Base-by-base conservation (phyloP, 139 green algal species). In the Astrephomene gubernaculifera region DNA sequence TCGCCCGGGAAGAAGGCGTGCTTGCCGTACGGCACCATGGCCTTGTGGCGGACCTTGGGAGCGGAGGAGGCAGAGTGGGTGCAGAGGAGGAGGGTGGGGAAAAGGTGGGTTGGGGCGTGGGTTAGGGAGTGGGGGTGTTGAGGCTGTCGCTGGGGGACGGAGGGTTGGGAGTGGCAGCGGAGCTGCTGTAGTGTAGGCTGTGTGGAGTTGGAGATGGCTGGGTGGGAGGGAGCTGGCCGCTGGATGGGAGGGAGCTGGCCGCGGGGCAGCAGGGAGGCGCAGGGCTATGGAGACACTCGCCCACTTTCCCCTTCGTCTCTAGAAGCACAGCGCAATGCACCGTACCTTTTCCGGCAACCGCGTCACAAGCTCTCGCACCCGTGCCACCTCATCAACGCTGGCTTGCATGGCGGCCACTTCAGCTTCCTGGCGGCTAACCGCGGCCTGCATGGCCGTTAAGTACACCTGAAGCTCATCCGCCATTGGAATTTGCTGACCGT, bases 1-100 rank as follows among this genome's bases (percentile, higher is more conserved):
- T 91, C 49, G 6, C 90, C 90, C 1, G 72, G 71, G 44, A 93
- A 92, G 70, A 92, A 92, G 41, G 90, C 90, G 64, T 92, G 87
- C 72, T 81, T 85, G 24, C 90, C 90, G 29, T 87, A 86, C 1
- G 90, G 90, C 36, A 93, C 86, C 86, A 89, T 87, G 6, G 87
- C 74, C 36, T 57, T 65, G 61, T 83, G 74, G 0, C 73, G 78
- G 7, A 83, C 78, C 41, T 91, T n/a, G n/a, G n/a, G 43, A 5
- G 8, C 38, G 17, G 79, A 80, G 5, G 86, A 52, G 60, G 76
- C 52, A 39, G 38, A n/a, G n/a, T n/a, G 33, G 1, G 85, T 21
- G 10, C 57, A 65, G 57, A 6, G 57, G 19, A 65, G 22, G 6
- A 24, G 57, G n/a, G n/a, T n/a, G n/a, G n/a, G n/a, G n/a, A n/a